Percentiles rank a stretch among this genome's conserved stretches.
phyloP scores from a whole-genome alignment of 2,329 filamentous ascomycete species.

The Lachnellula willkommii region DNA sequence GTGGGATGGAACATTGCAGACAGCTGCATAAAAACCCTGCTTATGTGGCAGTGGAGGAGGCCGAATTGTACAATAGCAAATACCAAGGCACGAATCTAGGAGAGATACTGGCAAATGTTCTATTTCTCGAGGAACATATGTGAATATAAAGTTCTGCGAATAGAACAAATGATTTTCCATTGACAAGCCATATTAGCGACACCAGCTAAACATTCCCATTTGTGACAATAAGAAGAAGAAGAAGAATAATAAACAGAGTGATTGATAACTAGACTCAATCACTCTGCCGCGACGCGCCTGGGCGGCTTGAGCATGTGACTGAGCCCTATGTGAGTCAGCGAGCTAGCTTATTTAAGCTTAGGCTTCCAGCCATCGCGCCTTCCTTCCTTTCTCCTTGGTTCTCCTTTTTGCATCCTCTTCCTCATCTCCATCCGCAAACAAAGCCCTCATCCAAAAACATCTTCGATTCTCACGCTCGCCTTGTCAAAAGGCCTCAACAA shows the following conservation, averaged over 20 bases:
- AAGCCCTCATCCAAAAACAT: constrained; percentile 4
- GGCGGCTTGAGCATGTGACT: too few relatives aligned
- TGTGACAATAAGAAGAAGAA: too few relatives aligned
- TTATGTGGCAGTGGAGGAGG: background rate
- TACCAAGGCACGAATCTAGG: background rate
- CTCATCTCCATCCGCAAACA: constrained; percentile 8
- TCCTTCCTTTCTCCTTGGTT: background rate
- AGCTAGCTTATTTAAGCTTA: too few relatives aligned
- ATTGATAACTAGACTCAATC: too few relatives aligned
- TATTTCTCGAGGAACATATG: background rate
- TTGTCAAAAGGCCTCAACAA: constrained; percentile 2
- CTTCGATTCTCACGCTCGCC: constrained; percentile 19
- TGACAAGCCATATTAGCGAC: too few relatives aligned
- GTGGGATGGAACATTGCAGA: background rate
- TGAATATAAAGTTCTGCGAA: background rate
- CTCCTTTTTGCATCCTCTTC: background rate
- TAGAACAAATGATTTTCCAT: too few relatives aligned
- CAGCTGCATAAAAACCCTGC: background rate
- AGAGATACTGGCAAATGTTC: background rate
- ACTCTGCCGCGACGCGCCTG: too few relatives aligned
- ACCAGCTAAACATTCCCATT: too few relatives aligned
- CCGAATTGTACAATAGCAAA: background rate
- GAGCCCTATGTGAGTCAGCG: too few relatives aligned
- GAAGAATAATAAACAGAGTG: too few relatives aligned
- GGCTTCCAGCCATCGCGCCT: background rate